Percentiles rank a stretch among this genome's conserved stretches.
These are phyloP conservation scores for Lasiodiplodia sp. DNA, from an alignment of 2,329 filamentous ascomycete genomes.

Conservation along the genomic window DNA sequence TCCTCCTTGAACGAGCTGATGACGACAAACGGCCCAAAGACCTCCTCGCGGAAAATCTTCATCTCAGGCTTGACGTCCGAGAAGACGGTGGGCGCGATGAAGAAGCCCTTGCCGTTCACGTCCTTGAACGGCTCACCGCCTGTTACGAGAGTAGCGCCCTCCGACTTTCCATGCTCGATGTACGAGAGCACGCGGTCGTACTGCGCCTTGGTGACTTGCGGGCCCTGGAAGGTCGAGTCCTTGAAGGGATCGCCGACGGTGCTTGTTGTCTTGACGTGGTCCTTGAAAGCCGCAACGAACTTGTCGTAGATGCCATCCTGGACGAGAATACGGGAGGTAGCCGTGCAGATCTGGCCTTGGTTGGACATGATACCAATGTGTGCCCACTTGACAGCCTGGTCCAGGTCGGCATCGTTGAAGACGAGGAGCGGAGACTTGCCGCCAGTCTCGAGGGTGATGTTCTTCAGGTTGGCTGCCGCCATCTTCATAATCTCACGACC, in stretches of 20 bases:
- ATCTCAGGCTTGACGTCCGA: constrained; percentile 64
- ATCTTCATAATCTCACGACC: constrained; percentile 66
- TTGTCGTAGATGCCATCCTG: constrained; percentile 66
- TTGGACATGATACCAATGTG: constrained; percentile 60
- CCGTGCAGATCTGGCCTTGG: constrained; percentile 58
- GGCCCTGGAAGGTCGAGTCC: constrained; percentile 59
- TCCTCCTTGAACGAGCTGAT: constrained; percentile 68
- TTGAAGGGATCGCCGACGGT: constrained; percentile 45
- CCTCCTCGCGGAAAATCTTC: constrained; percentile 65
- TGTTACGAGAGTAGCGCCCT: constrained; percentile 60
- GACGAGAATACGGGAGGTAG: constrained; percentile 64
- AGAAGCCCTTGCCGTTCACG: constrained; percentile 57
- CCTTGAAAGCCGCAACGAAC: constrained; percentile 58
- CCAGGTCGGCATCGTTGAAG: constrained; percentile 59
- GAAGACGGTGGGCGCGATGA: constrained; percentile 66
- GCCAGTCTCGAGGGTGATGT: constrained; percentile 67
- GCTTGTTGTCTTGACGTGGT: constrained; percentile 53
- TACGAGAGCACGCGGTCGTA: constrained; percentile 66
- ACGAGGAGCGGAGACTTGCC: constrained; percentile 69
- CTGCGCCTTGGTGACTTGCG: constrained; percentile 71
- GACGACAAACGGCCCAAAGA: constrained; percentile 70
- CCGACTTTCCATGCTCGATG: constrained; percentile 62
- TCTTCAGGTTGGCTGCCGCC: constrained; percentile 64
- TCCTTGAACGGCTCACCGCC: constrained; percentile 54
- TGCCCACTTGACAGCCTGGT: constrained; percentile 48